Base-by-base conservation (phyloP, 2,329 filamentous ascomycete genomes). In the Dendrostoma leiphaemia region DNA sequence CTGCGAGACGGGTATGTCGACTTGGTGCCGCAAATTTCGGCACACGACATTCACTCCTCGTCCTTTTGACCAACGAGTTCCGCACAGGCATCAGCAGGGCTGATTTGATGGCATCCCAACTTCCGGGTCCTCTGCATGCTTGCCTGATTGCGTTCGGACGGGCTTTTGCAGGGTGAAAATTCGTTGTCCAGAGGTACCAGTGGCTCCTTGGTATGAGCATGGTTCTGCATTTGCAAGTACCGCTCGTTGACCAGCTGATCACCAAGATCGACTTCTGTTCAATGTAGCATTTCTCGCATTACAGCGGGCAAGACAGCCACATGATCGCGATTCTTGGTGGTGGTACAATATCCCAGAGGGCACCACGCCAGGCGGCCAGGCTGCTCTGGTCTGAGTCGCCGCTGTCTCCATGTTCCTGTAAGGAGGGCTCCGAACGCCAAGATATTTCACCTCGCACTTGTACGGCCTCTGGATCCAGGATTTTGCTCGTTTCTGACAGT, bases 21-120 rank as follows among this genome's bases (percentile, higher is more conserved):
- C 35, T 41, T 37, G 44, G 41, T 54, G 34, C 35, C 31, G 54
- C 54, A 50, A 26, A 34, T 48, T 28, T 32, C 47, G 51, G 51
- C 9, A 44, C 54, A 54, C 54, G 48, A 17, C 51, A 43, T 55
- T 31, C 9, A 2, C 2, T 21, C 24, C 23, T 37, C 12, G 13
- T 65, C 24, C 63, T 54, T 43, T 64, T 64, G 21, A 59, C 63
- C 17, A 62, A 54, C 32, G 62, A 45, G 51, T 51, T 61, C 23
- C 65, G 61, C 13, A 67, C 62, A 57, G 65, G 64, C n/a, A 67
- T 45, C 32, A 66, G 45, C 13, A 43, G 10, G 28, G 46, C 41
- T 29, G 38, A 54, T 34, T 54, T 23, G 49, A 43, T 48, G 28
- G 23, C 17, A 32, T 54, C 24, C 50, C 51, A 41, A 46, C 28